These are phyloP conservation scores for Neobulgaria alba DNA, from an alignment of 2,329 filamentous ascomycete genomes.

Conservation along the genomic window DNA sequence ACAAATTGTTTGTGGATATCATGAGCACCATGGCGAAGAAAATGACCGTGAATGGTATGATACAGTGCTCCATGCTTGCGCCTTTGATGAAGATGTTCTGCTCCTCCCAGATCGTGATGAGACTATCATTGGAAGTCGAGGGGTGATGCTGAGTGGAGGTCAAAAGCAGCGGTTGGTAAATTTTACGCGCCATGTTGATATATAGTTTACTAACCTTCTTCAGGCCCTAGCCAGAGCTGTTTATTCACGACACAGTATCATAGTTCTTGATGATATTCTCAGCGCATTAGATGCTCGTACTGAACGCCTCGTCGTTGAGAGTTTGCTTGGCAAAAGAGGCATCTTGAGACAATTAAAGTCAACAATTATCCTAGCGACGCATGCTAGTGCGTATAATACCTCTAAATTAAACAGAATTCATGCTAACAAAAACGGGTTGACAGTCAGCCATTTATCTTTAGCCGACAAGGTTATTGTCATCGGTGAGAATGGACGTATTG, in stretches of 20 bases:
- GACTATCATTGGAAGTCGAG: constrained; percentile 26
- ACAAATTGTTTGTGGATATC: constrained; percentile 31
- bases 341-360: constrained; percentile 20
- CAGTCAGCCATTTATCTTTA: constrained; percentile 27
- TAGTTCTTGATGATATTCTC: constrained; percentile 39
- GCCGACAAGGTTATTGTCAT: constrained; percentile 35
- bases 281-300: constrained; percentile 38
- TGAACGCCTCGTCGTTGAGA: constrained; percentile 32
- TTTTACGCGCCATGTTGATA: background rate
- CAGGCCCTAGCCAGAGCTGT: constrained; percentile 23
- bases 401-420: too few species aligned
- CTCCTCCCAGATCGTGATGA: constrained; percentile 23
- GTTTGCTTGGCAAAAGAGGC: constrained; percentile 10
- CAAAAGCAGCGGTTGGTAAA: constrained; percentile 17
- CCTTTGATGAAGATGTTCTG: constrained; percentile 19
- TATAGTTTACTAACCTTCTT: background rate
- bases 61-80: constrained; percentile 20
- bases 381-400: constrained; percentile 26
- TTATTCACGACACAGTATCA: constrained; percentile 17
- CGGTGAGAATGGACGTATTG: constrained; percentile 23
- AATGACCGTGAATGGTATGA: constrained; percentile 23
- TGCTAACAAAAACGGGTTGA: background rate
- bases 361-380: constrained; percentile 34
- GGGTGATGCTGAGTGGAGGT: constrained; percentile 28
- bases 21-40: constrained; percentile 1